Percentiles rank a stretch among this genome's conserved stretches.
Conservation (phyloP, 768 basidiomycete genomes). For the Hortiboletus campestris region DNA sequence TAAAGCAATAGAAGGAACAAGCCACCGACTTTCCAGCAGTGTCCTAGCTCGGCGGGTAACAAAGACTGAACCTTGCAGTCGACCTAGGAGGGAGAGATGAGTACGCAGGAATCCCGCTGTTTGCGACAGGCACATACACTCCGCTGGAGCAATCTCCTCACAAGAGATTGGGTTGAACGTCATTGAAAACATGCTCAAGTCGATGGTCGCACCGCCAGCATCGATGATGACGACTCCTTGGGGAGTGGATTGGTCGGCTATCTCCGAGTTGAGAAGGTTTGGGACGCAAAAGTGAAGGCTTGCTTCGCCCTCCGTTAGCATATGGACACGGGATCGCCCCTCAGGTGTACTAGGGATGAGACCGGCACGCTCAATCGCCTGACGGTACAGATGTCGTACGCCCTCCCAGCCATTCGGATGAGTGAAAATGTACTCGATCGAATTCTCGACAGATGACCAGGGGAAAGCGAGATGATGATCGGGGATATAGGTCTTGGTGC, state of each 20-base stretch:
- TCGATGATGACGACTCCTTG: background rate
- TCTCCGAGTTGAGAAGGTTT: background rate
- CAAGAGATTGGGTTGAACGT: background rate
- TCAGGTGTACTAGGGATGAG: conserved; percentile 13
- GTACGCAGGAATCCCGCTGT: background rate
- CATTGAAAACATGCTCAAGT: background rate
- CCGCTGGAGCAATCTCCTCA: background rate
- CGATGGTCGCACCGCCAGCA: background rate
- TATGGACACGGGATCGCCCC: conserved; percentile 14
- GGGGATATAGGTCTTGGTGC: background rate
- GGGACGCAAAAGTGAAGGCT: background rate
- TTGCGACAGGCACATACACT: background rate
- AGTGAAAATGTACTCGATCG: conserved; percentile 9
- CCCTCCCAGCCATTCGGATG: background rate
- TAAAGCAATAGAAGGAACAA: background rate
- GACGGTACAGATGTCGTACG: conserved; percentile 10
- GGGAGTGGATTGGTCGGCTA: background rate
- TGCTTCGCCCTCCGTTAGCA: conserved; percentile 1
- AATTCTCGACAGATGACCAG: background rate
- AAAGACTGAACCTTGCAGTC: background rate
- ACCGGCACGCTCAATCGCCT: conserved; percentile 17
- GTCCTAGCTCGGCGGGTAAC: background rate
- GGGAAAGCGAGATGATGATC: background rate
- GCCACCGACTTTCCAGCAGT: background rate
- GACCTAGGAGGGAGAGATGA: background rate